Conservation (phyloP, 768 basidiomycete species). For the Suillus luteus region DNA sequence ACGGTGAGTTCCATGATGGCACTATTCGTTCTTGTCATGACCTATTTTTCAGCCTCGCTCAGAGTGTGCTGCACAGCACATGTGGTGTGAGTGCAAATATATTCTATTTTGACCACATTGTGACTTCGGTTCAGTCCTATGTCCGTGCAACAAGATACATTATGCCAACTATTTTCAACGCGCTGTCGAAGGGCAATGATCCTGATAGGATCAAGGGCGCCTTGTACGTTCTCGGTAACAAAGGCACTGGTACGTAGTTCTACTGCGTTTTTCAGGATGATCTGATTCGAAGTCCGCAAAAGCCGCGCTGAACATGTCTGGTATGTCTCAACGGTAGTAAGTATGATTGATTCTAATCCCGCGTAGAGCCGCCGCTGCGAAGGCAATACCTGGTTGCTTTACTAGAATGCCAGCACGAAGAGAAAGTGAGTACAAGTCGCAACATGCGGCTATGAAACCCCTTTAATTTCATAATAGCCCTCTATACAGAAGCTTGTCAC, state of each 20-base stretch:
- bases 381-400: constrained; percentile 61
- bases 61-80: constrained; percentile 62
- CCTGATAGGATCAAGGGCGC: constrained; percentile 97
- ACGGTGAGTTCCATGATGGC: constrained; percentile 46
- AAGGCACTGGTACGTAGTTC: constrained; percentile 56
- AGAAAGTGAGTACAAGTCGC: constrained; percentile 56
- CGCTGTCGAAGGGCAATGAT: constrained; percentile 72
- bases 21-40: constrained; percentile 8
- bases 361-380: constrained; percentile 56
- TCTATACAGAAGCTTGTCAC: constrained; percentile 74
- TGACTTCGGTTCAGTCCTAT: constrained; percentile 52
- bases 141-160: constrained; percentile 69
- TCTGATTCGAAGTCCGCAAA: neutral
- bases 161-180: constrained; percentile 60
- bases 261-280: neutral
- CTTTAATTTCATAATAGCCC: constrained; percentile 42
- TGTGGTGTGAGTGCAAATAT: constrained; percentile 52
- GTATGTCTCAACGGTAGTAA: constrained; percentile 40
- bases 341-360: constrained; percentile 16
- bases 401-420: constrained; percentile 80
- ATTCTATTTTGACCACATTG: neutral
- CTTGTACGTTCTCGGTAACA: constrained; percentile 76
- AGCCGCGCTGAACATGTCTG: constrained; percentile 72
- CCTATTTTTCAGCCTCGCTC: constrained; percentile 55
- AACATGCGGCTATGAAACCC: neutral